Percentiles rank a stretch among this genome's conserved stretches.
These are phyloP conservation scores for Debaryomycetaceae sp. DNA, from an alignment of 1,139 yeast species.

Conservation along the genomic window DNA sequence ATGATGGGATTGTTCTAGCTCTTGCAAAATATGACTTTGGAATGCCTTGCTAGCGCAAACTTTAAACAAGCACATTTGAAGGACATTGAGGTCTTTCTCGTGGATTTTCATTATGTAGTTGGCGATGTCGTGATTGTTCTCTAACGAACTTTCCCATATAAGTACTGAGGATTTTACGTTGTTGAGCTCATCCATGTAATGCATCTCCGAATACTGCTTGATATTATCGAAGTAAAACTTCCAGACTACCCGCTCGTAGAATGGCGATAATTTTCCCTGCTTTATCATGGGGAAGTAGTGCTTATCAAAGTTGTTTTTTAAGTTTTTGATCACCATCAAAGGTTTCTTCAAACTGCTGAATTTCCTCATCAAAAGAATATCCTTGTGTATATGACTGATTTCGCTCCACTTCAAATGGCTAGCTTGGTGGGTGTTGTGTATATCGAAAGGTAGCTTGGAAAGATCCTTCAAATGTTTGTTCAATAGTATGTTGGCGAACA, in stretches of 20 bases:
- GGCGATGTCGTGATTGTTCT: conserved; percentile 13
- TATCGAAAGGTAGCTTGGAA: conserved; percentile 21
- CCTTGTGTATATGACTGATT: conserved; percentile 17
- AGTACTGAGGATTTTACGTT: conserved; percentile 28
- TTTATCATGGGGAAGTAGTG: conserved; percentile 27
- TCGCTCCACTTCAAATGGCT: conserved; percentile 9
- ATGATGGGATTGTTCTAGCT: conserved; percentile 5
- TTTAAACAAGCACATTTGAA: conserved; percentile 25
- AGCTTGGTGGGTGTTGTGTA: conserved; percentile 6
- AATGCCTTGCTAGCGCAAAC: conserved; percentile 16
- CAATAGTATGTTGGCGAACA: conserved; percentile 26
- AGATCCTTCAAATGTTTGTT: conserved; percentile 23
- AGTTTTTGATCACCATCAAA: conserved; percentile 25
- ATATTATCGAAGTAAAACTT: conserved; percentile 38
- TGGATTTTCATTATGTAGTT: conserved; percentile 8
- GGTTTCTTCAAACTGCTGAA: conserved; percentile 32
- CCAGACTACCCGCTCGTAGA: conserved; percentile 44
- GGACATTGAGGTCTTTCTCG: conserved; percentile 15
- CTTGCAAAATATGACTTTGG: conserved; percentile 11
- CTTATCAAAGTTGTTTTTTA: conserved; percentile 24
- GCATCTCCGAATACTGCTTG: conserved; percentile 19
- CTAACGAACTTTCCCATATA: conserved; percentile 38
- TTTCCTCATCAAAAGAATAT: conserved; percentile 34
- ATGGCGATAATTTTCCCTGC: conserved; percentile 23
- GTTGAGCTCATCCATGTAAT: conserved; percentile 21